Percentiles rank a stretch among this genome's conserved stretches.
These are phyloP conservation scores for Staphylotrichum longicolle DNA, from an alignment of 495 filamentous ascomycete species.

Conservation along the genomic window DNA sequence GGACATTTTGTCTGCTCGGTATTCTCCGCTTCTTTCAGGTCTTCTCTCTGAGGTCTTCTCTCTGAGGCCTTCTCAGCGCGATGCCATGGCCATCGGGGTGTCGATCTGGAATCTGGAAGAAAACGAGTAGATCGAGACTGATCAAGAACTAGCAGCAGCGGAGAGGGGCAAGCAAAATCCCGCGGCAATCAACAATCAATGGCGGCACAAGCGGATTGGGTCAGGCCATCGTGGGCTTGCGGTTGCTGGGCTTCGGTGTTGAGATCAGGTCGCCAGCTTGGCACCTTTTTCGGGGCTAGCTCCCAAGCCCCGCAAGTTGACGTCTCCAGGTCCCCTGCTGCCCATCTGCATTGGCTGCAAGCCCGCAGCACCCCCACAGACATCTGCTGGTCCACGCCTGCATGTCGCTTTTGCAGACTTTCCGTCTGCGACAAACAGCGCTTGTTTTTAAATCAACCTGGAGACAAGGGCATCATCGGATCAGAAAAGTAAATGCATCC, in stretches of 20 bases:
- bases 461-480: too few species aligned
- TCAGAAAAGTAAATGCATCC: too few species aligned
- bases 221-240: conserved; percentile 15
- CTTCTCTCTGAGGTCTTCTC: background rate
- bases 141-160: background rate
- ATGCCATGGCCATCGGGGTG: conserved; percentile 1
- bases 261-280: conserved; percentile 4
- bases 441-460: too few species aligned
- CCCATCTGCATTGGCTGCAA: background rate
- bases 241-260: background rate
- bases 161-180: background rate
- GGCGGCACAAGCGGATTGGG: background rate
- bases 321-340: background rate
- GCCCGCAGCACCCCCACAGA: background rate
- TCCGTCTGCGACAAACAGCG: too few species aligned
- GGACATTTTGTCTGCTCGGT: conserved; percentile 4
- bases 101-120: background rate
- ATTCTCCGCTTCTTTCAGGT: background rate
- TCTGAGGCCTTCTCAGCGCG: background rate
- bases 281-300: conserved; percentile 7
- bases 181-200: background rate
- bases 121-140: background rate
- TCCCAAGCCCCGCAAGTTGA: conserved; percentile 12
- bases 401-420: too few species aligned
- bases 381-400: too few species aligned